These are phyloP conservation scores for Vitis amurensis DNA, from an alignment of 164 flowering plant species.

Conservation along the genomic window DNA sequence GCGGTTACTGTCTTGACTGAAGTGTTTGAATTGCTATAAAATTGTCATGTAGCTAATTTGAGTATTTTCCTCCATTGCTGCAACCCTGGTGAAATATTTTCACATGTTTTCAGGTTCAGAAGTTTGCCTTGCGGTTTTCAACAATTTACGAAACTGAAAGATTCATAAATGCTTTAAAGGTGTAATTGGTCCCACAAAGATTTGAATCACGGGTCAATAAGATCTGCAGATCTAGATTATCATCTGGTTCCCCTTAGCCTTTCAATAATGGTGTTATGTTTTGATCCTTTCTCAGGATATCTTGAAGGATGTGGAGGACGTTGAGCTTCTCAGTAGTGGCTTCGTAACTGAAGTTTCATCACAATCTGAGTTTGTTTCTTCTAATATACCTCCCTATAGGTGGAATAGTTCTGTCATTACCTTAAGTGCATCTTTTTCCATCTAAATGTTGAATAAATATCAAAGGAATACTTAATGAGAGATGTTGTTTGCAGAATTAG, in stretches of 20 bases:
- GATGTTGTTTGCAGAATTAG: slow-evolving; percentile 19
- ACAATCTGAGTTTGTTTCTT: slow-evolving; percentile 44
- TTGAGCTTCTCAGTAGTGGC: slow-evolving; percentile 19
- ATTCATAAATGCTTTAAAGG: slow-evolving; percentile 44
- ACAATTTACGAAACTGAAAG: slow-evolving; percentile 25
- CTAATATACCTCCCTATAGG: slow-evolving; percentile 35
- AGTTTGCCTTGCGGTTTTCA: slow-evolving; percentile 54
- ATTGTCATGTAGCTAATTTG: not conserved
- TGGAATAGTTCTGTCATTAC: slow-evolving; percentile 10
- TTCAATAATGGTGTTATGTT: slow-evolving; percentile 8
- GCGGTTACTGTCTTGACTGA: not conserved
- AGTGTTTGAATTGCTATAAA: no score
- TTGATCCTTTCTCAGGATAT: slow-evolving; percentile 26
- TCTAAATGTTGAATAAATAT: not conserved
- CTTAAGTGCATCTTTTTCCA: not conserved
- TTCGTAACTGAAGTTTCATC: slow-evolving; percentile 39
- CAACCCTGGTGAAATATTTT: not conserved
- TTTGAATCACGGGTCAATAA: not conserved
- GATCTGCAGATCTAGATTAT: no score
- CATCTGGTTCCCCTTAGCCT: not conserved
- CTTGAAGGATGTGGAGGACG: slow-evolving; percentile 19
- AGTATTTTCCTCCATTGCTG: slow-evolving; percentile 1
- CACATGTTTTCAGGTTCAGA: slow-evolving; percentile 49
- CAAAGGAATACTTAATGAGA: not conserved
- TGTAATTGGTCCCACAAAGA: not conserved